Evolutionary conservation across 495 filamentous ascomycete genomes (phyloP).

Genomic region (Podospora comata): DNA sequence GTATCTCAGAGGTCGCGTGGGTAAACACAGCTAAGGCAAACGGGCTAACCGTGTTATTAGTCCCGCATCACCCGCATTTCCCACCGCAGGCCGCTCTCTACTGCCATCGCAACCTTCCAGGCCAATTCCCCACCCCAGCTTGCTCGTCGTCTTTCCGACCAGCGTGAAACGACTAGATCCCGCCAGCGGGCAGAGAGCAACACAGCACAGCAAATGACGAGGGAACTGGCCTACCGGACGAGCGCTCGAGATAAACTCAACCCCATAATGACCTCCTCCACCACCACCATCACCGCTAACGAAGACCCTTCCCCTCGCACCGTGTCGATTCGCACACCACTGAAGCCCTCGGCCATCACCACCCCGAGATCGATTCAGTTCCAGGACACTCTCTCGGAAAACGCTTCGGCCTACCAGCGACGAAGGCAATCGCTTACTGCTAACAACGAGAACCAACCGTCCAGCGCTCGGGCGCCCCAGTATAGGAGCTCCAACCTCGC

Average conservation of each 20-base stretch:
- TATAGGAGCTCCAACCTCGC: slow-evolving; percentile 56
- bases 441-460: slow-evolving; percentile 31
- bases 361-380: slow-evolving; percentile 38
- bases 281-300: slow-evolving; percentile 20
- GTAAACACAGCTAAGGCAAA: neutral
- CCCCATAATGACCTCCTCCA: slow-evolving; percentile 20
- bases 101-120: slow-evolving; percentile 38
- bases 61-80: slow-evolving; percentile 39
- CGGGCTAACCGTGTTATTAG: slow-evolving; percentile 21
- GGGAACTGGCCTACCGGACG: slow-evolving; percentile 26
- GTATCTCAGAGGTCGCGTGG: slow-evolving; percentile 1
- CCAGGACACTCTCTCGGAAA: slow-evolving; percentile 45
- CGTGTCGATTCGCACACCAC: slow-evolving; percentile 22
- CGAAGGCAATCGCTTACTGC: slow-evolving; percentile 38
- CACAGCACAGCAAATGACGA: slow-evolving; percentile 33
- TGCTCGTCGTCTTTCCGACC: slow-evolving; percentile 46
- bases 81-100: slow-evolving; percentile 46
- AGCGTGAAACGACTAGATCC: slow-evolving; percentile 39
- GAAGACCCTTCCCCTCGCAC: slow-evolving; percentile 24
- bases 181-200: slow-evolving; percentile 33
- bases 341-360: slow-evolving; percentile 41
- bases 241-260: slow-evolving; percentile 26
- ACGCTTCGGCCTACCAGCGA: slow-evolving; percentile 39
- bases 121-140: slow-evolving; percentile 37
- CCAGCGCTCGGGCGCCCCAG: slow-evolving; percentile 32